These are phyloP conservation scores for Metschnikowia continentalis DNA, from an alignment of 805 yeast genomes.

Conservation along the genomic window DNA sequence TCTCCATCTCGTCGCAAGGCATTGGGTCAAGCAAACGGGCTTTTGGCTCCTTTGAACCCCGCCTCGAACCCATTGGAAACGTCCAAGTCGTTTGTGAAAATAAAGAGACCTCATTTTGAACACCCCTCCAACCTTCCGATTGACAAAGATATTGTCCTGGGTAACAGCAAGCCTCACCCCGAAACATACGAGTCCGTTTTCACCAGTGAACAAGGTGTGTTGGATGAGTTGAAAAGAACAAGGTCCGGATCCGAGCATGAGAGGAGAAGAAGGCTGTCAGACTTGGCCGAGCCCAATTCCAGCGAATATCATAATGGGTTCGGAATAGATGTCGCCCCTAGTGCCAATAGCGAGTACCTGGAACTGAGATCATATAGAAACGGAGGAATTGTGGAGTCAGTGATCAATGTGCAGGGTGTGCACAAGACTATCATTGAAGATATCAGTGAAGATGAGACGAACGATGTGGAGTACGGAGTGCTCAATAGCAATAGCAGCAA, in stretches of 20 bases:
- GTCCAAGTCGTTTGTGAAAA: slow-evolving; percentile 60
- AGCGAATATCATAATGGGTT: slow-evolving; percentile 3
- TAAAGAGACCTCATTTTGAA: slow-evolving; percentile 47
- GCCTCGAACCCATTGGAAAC: slow-evolving; percentile 71
- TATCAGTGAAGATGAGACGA: slow-evolving; percentile 41
- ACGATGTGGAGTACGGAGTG: slow-evolving; percentile 19
- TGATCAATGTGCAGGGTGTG: slow-evolving; percentile 79
- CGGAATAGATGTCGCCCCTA: slow-evolving; percentile 4
- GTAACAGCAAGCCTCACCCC: slow-evolving; percentile 6
- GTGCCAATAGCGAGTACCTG: slow-evolving; percentile 22
- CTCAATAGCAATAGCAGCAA: slow-evolving; percentile 8
- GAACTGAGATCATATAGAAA: slow-evolving; percentile 41
- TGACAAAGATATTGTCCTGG: slow-evolving; percentile 14
- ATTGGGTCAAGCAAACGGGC: slow-evolving; percentile 9
- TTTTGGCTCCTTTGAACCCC: slow-evolving; percentile 38
- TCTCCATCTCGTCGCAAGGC: slow-evolving; percentile 14
- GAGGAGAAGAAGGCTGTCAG: slow-evolving; percentile 14
- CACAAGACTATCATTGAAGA: slow-evolving; percentile 82
- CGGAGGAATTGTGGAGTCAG: slow-evolving; percentile 73
- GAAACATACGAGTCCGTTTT: slow-evolving; percentile 35
- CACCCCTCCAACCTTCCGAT: slow-evolving; percentile 10
- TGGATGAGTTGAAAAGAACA: slow-evolving; percentile 20
- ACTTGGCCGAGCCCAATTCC: slow-evolving; percentile 6
- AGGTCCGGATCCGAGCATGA: background rate
- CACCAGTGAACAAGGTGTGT: slow-evolving; percentile 44